Base-by-base conservation (phyloP, 176 grass and related monocot genomes). In the Triticum urartu region DNA sequence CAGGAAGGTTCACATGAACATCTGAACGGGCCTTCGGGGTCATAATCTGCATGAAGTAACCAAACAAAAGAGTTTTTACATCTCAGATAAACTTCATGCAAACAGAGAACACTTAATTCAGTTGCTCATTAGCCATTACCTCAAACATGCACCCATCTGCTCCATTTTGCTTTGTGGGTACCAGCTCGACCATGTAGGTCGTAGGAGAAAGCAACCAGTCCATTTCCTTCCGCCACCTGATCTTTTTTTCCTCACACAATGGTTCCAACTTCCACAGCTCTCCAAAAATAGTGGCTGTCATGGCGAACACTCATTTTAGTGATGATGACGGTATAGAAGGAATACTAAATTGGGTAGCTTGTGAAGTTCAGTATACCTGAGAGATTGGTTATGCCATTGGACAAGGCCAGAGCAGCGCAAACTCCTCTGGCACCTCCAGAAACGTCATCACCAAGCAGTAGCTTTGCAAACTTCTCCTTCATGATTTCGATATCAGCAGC, bases 261-360 rank as follows among this genome's bases (percentile, higher is more conserved):
- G 97, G 97, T 82, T 99, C 94, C 52, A 99, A 77, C 87, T 99
- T 99, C 97, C 97, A 99, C 69, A 99, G 58, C 86, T 99, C 94
- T 71, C 97, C 94, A 87, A 94, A 99, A 85, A 96, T 75, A 83
- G 97, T 94, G 28, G 90, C 97, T 99, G 83, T 40, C 54, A 88
- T 13, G 35, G 28, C 5, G 81, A 79, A 64, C 38, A 5, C 4
- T 87, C 10, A 10, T 30, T 83, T 81, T 78, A 79, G 67, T 45
- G 65, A 79, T 58, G 35, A 33, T 67, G 15, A 64, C 71, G 6
- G 34, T 67, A 21, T 36, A 30, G 0, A 79, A 66, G 26, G 14
- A 14, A 45, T 25, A 24, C 7, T 20, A 84, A 11, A 11, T 62
- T 34, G 17, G 33, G 75, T 11, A 34, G 12, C 61, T 81, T 17